Base-by-base conservation (phyloP, 2,329 filamentous ascomycete species). In the Chaetomiaceae sp. region DNA sequence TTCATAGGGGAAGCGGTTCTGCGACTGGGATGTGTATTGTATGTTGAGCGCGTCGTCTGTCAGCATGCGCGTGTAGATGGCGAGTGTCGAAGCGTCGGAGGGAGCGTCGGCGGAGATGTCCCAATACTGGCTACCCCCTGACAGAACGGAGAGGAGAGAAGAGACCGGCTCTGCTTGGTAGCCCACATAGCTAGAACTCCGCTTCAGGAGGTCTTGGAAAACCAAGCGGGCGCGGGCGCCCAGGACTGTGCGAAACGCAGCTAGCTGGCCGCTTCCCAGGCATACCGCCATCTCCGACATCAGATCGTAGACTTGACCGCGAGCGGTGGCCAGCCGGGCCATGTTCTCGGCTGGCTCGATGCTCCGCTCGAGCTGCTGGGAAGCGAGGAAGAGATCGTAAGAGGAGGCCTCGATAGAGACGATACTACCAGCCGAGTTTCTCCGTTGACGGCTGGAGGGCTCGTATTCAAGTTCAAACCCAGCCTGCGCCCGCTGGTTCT, bases 1-100 rank as follows among this genome's bases (percentile, higher is more conserved):
- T 65, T 96, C 91, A 63, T 87, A 91, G 0, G 91, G 91, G 60
- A 89, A 96, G 45, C 91, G 82, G 50, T 79, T 76, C 35, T 84
- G 75, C 6, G 90, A 81, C 60, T 86, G 78, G 40, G 78, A 71
- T 26, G 95, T 79, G 51, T 75, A 79, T 41, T 68, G 70, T 18
- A 72, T 72, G 59, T 84, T 72, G 15, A 88, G 65, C 6, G 71
- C 59, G 17, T 71, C 63, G 52, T 86, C 79, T 15, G 73, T 66
- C 19, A 83, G 65, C 52, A 84, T 64, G 10, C 62, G 54, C 11
- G 57, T 58, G 27, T 65, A 58, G 17, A 70, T 56, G 30, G 69
- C 64, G 38, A 64, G 58, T 42, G 58, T 54, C 3, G 59, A 50
- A 8, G 71, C 70, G 14, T 76, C 62, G 7, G 66, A 61, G 5